Evolutionary conservation across 1,284 basidiomycete genomes (phyloP), one percentile per base, ranked within the genome.

Genomic region (Papiliotrema laurentii): DNA sequence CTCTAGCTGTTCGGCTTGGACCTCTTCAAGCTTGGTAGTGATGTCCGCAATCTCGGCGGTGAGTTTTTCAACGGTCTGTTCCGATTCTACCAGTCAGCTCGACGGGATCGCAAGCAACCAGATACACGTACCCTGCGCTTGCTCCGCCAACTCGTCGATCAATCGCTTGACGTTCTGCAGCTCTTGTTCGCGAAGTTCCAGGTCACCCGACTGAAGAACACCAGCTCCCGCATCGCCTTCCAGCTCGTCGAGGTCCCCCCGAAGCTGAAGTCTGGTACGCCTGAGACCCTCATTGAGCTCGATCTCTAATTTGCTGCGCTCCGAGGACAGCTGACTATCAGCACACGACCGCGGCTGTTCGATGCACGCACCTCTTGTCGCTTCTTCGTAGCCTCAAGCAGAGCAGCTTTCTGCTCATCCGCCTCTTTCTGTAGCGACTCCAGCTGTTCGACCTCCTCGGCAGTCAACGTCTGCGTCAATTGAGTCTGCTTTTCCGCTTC

Each of bases 201-300:
- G 74, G 51, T 86, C 84, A 27, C 70, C 72, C 14, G 60, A 62
- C 33, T 84, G 81, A 1, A 79, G 73, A 0, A 83, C 81, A 14
- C 64, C 66, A 40, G 81, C 80, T 14, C 81, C 84, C n/a, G 78
- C 78, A 40, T 80, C 82, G 1, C 78, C 77, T 45, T 85, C 41
- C 80, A 86, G 18, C 87, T 75, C 42, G 55, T 97, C 92, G 14
- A 97, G 76, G 64, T 87, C 87, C 34, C 76, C 73, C 35, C 83
- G 81, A 2, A 97, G 66, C 62, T 93, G 90, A 47, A 90, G 85
- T 34, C 83, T 79, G 14, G 85, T 80, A 3, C 92, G 81, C 18
- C 83, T 79, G 16, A 97, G 78, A 57, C 85, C 85, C 67, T 98
- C 94, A 55, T 87, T 89, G 28, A 98, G 78, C 70, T 98, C 94